Evolutionary conservation across 1,284 basidiomycete species (phyloP).

Genomic region (Rhodotorula sp.): DNA sequence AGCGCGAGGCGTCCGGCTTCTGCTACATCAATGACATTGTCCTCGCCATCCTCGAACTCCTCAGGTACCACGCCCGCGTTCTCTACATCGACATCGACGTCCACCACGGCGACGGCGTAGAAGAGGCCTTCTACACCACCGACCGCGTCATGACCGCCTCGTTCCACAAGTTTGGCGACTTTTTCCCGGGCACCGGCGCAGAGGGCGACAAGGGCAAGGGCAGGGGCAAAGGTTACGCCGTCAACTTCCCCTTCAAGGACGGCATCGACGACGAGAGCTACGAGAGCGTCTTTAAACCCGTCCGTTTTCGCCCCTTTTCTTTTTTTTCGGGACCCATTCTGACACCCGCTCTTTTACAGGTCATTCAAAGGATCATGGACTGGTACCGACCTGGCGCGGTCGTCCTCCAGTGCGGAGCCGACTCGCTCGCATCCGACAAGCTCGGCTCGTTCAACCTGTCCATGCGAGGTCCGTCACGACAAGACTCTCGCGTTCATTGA

Average conservation of each 20-base stretch:
- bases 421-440: slow-evolving; percentile 93
- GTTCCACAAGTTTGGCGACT: slow-evolving; percentile 92
- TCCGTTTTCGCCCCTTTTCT: slow-evolving; percentile 52
- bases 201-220: slow-evolving; percentile 76
- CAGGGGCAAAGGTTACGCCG: slow-evolving; percentile 82
- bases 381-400: slow-evolving; percentile 87
- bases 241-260: slow-evolving; percentile 93
- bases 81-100: slow-evolving; percentile 98
- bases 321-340: neutral
- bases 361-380: slow-evolving; percentile 83
- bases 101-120: slow-evolving; percentile 97
- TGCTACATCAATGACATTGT: slow-evolving; percentile 97
- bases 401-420: slow-evolving; percentile 92
- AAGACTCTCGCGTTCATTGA: neutral
- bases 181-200: slow-evolving; percentile 74
- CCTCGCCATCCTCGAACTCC: slow-evolving; percentile 89
- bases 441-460: slow-evolving; percentile 94
- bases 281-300: slow-evolving; percentile 82
- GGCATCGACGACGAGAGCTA: slow-evolving; percentile 79
- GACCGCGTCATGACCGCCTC: slow-evolving; percentile 94
- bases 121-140: slow-evolving; percentile 97
- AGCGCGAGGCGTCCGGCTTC: slow-evolving; percentile 92
- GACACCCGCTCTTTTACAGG: slow-evolving; percentile 53
- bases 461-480: slow-evolving; percentile 66
- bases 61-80: slow-evolving; percentile 76